Evolutionary conservation across 2,329 filamentous ascomycete genomes (phyloP), one percentile per base, ranked within the genome.

Genomic region (Didymella sp.): DNA sequence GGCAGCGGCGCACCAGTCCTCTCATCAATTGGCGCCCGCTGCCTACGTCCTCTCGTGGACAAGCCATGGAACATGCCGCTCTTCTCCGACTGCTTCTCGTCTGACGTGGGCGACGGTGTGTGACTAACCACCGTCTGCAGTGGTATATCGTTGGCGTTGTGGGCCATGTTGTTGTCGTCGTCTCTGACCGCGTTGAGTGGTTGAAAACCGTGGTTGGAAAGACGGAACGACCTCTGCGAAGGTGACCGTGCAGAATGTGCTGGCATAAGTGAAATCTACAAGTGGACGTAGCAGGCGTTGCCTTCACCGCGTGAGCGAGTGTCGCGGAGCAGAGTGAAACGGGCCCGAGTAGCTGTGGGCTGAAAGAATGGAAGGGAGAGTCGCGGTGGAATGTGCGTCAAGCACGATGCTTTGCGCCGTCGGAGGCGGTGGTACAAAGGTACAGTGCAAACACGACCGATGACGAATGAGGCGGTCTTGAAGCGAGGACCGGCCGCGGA

Each of bases 81-180:
- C 63, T 76, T 78, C 55, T 79, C 75, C n/a, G 70, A 69, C 68
- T 77, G 57, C 64, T 64, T 67, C 67, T 67, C 67, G 11, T 66
- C 63, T 25, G 61, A 54, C 12, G 61, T 71, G 11, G 69, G 63
- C 4, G 76, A 76, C 57, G 79, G 78, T 48, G 77, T 76, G 59
- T 79, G 77, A 54, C 80, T 84, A 61, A 79, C 73, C 37, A 87
- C 82, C 44, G 79, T 80, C 63, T 84, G 81, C 60, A 89, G 78
- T 7, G 86, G 86, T 49, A 89, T 89, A 63, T 87, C 82, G 65
- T 84, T 84, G 24, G 84, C 85, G 25, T 66, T 80, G 77, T 54
- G 47, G 30, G 73, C 64, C 79, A 82, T 82, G 48, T 73, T 82
- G 48, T 73, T 75, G 62, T 74, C 62, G 50, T 51, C 58, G 54